Conservation (phyloP, 2,329 filamentous ascomycete genomes). For the Ophiostoma sp. region DNA sequence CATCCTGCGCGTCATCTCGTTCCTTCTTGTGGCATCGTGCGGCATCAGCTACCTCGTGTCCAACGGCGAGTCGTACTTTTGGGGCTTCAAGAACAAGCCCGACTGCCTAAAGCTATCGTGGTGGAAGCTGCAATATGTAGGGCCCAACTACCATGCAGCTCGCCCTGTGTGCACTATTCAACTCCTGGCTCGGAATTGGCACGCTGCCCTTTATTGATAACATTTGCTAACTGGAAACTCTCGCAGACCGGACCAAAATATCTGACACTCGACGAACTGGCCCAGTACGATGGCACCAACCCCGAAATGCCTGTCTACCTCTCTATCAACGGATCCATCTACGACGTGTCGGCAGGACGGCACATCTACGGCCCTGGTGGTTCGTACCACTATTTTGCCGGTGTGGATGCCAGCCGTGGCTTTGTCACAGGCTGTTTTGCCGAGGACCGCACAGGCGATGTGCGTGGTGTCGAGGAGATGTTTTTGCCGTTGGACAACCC, state of each 20-base stretch:
- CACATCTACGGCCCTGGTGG: slow-evolving; percentile 77
- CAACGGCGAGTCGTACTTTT: slow-evolving; percentile 62
- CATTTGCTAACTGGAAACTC: not conserved
- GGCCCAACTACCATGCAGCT: slow-evolving; percentile 29
- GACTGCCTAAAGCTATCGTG: slow-evolving; percentile 54
- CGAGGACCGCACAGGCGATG: slow-evolving; percentile 75
- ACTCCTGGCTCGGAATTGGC: slow-evolving; percentile 2
- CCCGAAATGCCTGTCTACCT: slow-evolving; percentile 75
- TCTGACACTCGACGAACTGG: slow-evolving; percentile 71
- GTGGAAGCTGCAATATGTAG: slow-evolving; percentile 58
- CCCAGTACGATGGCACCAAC: slow-evolving; percentile 71
- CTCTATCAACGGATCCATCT: slow-evolving; percentile 81
- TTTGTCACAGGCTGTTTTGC: slow-evolving; percentile 92
- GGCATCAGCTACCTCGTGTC: slow-evolving; percentile 73
- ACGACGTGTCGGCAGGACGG: slow-evolving; percentile 68
- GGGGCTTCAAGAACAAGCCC: slow-evolving; percentile 58
- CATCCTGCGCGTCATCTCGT: slow-evolving; percentile 62
- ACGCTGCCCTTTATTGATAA: not conserved
- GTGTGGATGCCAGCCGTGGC: slow-evolving; percentile 76
- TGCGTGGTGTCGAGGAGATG: slow-evolving; percentile 83
- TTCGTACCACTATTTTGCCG: slow-evolving; percentile 80
- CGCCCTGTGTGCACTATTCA: not conserved
- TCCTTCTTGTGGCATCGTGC: slow-evolving; percentile 60
- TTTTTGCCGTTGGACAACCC: slow-evolving; percentile 63
- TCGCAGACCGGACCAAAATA: slow-evolving; percentile 50